Base-by-base conservation (phyloP, 192 early-diverging fungal genomes). In the Polychytrium aggregatum region DNA sequence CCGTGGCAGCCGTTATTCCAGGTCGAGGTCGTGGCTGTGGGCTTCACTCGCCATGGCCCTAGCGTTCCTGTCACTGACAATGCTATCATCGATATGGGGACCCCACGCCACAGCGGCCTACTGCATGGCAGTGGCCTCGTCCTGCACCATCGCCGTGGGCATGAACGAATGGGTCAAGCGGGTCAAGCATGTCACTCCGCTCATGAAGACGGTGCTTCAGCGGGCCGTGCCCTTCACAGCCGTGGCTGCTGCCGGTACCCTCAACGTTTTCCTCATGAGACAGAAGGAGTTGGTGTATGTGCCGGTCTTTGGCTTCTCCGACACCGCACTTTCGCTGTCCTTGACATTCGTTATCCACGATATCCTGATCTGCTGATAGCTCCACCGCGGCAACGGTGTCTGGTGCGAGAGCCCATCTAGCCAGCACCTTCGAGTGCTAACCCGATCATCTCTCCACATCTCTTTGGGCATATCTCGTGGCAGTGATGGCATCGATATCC, bases 231-330 rank as follows among this genome's bases (percentile, higher is more conserved):
- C 86, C 1, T 88, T 88, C 49, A 63, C 73, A 0, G 86, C 86
- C 29, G 86, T 88, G 4, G 83, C 84, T 1, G 67, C 81, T 17
- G 86, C 86, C 24, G 86, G 86, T 52, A 85, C 85, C 18, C 67
- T 84, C 35, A 88, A 88, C 41, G 84, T 88, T 4, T 81, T 84
- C 46, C 62, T 88, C 53, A 88, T 88, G 86, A 62, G 86, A n/a
- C 67, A 72, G 44, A 88, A 88, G 53, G 86, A 88, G 45, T 57
- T 88, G 42, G 64, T 51, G 71, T 71, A 65, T 22, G 54, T 42
- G 44, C 18, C 26, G 34, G 0, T 48, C 21, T 38, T 30, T n/a
- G n/a, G 34, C 1, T 48, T 1, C 30, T 2, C 2, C 17, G 38
- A 18, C 14, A 46, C 5, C 14, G 6, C 20, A 6, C 35, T 18